Conservation (phyloP, 2,329 filamentous ascomycete species). For the Fusarium veterinarium region DNA sequence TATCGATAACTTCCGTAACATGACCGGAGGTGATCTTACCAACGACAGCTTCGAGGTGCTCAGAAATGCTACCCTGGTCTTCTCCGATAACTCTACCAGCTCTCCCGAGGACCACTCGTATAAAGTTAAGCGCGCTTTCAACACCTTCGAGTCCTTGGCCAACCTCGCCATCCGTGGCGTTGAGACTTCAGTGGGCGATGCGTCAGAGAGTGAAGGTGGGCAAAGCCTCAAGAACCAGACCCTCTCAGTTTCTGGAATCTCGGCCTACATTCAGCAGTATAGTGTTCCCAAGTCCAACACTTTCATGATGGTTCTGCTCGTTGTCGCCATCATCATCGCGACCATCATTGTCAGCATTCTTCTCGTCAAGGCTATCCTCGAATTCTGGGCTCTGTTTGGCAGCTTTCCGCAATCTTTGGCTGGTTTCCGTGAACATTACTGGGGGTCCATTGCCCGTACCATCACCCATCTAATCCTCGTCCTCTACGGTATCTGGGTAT, state of each 20-base stretch:
- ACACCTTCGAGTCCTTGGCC: slow-evolving; percentile 60
- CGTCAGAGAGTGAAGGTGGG: slow-evolving; percentile 42
- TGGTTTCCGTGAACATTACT: slow-evolving; percentile 95
- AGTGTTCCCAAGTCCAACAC: slow-evolving; percentile 89
- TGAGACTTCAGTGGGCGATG: slow-evolving; percentile 57
- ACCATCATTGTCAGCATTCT: slow-evolving; percentile 87
- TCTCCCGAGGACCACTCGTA: slow-evolving; percentile 54
- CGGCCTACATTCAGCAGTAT: slow-evolving; percentile 85
- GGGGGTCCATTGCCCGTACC: slow-evolving; percentile 88
- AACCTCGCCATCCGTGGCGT: slow-evolving; percentile 66
- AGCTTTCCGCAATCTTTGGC: slow-evolving; percentile 83
- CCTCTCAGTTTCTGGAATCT: slow-evolving; percentile 76
- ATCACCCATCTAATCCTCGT: slow-evolving; percentile 91
- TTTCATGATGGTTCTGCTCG: slow-evolving; percentile 93
- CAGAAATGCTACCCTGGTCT: slow-evolving; percentile 79
- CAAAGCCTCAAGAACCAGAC: slow-evolving; percentile 51
- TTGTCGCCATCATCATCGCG: slow-evolving; percentile 89
- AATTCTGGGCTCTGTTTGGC: slow-evolving; percentile 90
- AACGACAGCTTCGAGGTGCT: slow-evolving; percentile 81
- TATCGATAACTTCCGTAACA: slow-evolving; percentile 85
- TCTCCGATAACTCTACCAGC: slow-evolving; percentile 68
- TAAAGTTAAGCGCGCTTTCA: slow-evolving; percentile 66
- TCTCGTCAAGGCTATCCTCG: slow-evolving; percentile 89
- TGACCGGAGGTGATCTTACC: slow-evolving; percentile 89
- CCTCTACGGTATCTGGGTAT: slow-evolving; percentile 92